These are phyloP conservation scores for Cokeromyces recurvatus DNA, from an alignment of 371 early-diverging fungal species.

Conservation along the genomic window DNA sequence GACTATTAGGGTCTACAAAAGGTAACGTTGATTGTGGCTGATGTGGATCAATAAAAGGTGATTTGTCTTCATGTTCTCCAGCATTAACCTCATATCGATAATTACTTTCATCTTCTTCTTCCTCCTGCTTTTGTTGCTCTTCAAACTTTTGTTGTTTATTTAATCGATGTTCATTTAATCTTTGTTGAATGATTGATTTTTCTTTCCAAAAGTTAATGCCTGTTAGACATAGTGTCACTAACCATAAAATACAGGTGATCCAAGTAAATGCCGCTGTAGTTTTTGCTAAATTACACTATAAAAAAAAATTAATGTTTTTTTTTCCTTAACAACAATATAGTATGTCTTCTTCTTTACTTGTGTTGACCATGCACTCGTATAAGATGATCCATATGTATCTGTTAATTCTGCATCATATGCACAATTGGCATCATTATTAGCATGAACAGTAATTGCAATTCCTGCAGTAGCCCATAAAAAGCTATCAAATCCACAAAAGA, in stretches of 20 bases:
- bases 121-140: too few species aligned
- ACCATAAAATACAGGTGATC: slow-evolving; percentile 43
- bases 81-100: too few species aligned
- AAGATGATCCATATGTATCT: slow-evolving; percentile 13
- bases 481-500: slow-evolving; percentile 21
- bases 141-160: slow-evolving; percentile 29
- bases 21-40: slow-evolving; percentile 7
- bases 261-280: slow-evolving; percentile 40
- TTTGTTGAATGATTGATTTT: slow-evolving; percentile 36
- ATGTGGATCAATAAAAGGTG: too few species aligned
- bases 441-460: slow-evolving; percentile 26
- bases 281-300: slow-evolving; percentile 37
- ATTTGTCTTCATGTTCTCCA: too few species aligned
- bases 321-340: neutral
- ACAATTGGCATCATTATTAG: slow-evolving; percentile 20
- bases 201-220: slow-evolving; percentile 35
- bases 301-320: too few species aligned
- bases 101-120: too few species aligned
- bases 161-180: slow-evolving; percentile 33
- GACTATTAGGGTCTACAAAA: neutral
- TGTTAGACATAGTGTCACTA: slow-evolving; percentile 25
- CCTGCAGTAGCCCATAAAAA: slow-evolving; percentile 32
- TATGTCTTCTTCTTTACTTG: slow-evolving; percentile 13
- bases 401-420: slow-evolving; percentile 7
- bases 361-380: slow-evolving; percentile 26